These are phyloP conservation scores for Lachnellula occidentalis DNA, from an alignment of 2,329 filamentous ascomycete species.

Conservation along the genomic window DNA sequence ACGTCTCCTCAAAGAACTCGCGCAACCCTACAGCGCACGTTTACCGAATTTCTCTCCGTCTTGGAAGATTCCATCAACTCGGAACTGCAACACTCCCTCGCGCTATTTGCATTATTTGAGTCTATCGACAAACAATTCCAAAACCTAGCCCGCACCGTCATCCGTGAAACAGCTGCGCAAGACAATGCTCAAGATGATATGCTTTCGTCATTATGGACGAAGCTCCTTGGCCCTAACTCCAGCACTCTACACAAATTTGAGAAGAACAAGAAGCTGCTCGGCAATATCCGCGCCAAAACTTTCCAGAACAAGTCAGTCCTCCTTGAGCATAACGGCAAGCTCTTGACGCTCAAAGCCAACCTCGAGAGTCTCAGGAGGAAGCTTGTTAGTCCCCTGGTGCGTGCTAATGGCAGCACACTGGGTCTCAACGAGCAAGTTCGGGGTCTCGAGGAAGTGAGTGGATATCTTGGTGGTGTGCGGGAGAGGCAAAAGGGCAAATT, in stretches of 20 bases:
- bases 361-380: constrained; percentile 80
- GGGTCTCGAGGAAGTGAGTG: constrained; percentile 74
- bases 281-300: constrained; percentile 73
- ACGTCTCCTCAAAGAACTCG: constrained; percentile 77
- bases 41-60: constrained; percentile 78
- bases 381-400: constrained; percentile 77
- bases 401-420: constrained; percentile 61
- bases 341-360: constrained; percentile 78
- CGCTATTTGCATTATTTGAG: constrained; percentile 85
- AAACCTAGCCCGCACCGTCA: constrained; percentile 78
- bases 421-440: constrained; percentile 80
- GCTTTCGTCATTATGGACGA: constrained; percentile 79
- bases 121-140: constrained; percentile 85
- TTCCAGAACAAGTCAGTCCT: constrained; percentile 83
- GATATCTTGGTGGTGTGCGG: constrained; percentile 69
- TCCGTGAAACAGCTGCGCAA: constrained; percentile 75
- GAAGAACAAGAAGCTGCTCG: constrained; percentile 76
- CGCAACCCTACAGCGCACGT: constrained; percentile 76
- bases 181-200: constrained; percentile 76
- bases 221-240: constrained; percentile 72
- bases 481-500: constrained; percentile 77
- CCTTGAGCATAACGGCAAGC: constrained; percentile 77
- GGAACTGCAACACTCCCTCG: constrained; percentile 74
- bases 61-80: constrained; percentile 85
- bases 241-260: constrained; percentile 81